Evolutionary conservation across 352 stramenopile species (phyloP), one percentile per base, ranked within the genome.

Genomic region (Phytophthora kernoviae): DNA sequence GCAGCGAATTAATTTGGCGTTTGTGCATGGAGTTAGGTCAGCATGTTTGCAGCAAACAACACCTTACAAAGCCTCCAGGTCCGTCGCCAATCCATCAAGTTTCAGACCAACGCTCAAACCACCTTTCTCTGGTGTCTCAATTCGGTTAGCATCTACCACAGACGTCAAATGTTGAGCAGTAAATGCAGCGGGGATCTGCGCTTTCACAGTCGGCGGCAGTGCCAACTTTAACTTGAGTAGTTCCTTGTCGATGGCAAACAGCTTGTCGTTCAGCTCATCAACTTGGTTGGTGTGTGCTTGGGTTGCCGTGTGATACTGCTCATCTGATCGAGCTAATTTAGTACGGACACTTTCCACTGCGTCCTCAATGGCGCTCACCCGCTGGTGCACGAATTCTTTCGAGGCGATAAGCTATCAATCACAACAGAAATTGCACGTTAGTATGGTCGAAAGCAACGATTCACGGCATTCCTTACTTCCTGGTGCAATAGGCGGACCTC

Each of bases 181-280:
- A 44, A 70, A 70, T 11, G 36, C 39, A 17, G 53, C 41, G 18
- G 65, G 46, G 14, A 83, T 47, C 39, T 84, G 70, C 1, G 75
- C 68, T 14, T 71, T 73, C 24, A 79, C 44, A 0, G 64, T 68
- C n/a, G 75, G 71, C 34, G 81, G 81, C 0, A 89, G 47, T 18
- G 62, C 65, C 32, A 91, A 67, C 47, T 88, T 88, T 33, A 88
- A 18, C 54, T 79, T 85, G 24, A 91, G 79, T 15, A 89, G 33
- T 39, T 88, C 79, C 54, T 89, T 91, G 52, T 91, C 79, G 26
- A 89, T 37, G 1, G 37, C 33, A 50, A 91, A 88, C 1, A 89
- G 37, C 30, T 82, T 85, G 27, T 88, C 79, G 39, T 89, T 77
- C 18, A 91, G 48, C 2, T 77, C 74, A 1, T 65, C 47, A 3